Percentiles rank a stretch among this genome's conserved stretches.
phyloP scores from a whole-genome alignment of 2,329 filamentous ascomycete genomes.

The Arthrobotrys megalospora region DNA sequence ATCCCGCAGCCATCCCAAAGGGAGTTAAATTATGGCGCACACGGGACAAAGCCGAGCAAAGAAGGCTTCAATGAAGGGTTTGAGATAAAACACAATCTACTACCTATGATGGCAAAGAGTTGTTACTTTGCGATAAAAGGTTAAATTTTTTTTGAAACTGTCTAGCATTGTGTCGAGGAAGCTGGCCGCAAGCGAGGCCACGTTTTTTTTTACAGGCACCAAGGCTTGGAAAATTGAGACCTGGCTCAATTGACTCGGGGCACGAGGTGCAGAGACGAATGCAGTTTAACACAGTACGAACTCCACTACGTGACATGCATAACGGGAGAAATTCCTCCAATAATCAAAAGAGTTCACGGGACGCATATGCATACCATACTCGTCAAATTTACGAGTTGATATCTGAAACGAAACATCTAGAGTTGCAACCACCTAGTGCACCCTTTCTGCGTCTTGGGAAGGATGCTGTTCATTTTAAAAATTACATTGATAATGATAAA shows the following conservation, averaged over 20 bases:
- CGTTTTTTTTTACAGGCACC: constrained; percentile 45
- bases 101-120: constrained; percentile 19
- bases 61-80: constrained; percentile 9
- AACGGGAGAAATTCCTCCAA: constrained; percentile 26
- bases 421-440: constrained; percentile 32
- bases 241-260: constrained; percentile 7
- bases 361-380: constrained; percentile 56
- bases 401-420: constrained; percentile 53
- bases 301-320: constrained; percentile 38
- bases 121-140: neutral
- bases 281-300: constrained; percentile 6
- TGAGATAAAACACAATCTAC: constrained; percentile 21
- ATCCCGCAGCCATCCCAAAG: constrained; percentile 28
- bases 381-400: constrained; percentile 39
- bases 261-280: constrained; percentile 16
- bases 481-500: constrained; percentile 28
- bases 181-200: constrained; percentile 52
- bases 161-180: constrained; percentile 28
- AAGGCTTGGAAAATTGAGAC: constrained; percentile 2
- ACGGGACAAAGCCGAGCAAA: constrained; percentile 20
- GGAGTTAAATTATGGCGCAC: constrained; percentile 12
- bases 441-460: neutral
- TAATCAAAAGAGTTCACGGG: constrained; percentile 27
- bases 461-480: constrained; percentile 7
- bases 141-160: constrained; percentile 38